Percentiles rank a stretch among this genome's conserved stretches.
Conservation (phyloP, 2,329 filamentous ascomycete species). For the Fusarium sp. region DNA sequence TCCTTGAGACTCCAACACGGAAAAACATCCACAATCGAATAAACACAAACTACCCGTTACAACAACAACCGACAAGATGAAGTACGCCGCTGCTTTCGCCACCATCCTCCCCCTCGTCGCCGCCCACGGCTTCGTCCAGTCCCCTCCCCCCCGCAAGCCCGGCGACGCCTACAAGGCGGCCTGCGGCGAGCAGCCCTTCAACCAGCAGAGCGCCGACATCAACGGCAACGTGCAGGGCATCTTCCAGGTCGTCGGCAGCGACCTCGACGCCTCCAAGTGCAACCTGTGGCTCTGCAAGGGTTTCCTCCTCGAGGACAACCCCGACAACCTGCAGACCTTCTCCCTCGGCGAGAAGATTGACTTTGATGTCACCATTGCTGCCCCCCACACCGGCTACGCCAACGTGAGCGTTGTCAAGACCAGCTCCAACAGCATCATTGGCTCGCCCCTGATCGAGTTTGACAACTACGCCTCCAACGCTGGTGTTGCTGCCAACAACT, state of each 20-base stretch:
- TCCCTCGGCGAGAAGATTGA: constrained; percentile 60
- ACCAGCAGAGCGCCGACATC: constrained; percentile 53
- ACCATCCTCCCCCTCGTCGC: constrained; percentile 53
- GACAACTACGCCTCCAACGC: constrained; percentile 67
- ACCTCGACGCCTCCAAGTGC: constrained; percentile 50
- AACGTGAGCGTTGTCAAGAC: constrained; percentile 74
- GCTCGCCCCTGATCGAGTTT: constrained; percentile 68
- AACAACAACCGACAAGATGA: constrained; percentile 42
- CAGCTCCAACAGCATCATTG: constrained; percentile 66
- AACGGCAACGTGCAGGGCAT: constrained; percentile 59
- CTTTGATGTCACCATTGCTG: constrained; percentile 59
- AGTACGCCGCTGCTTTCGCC: constrained; percentile 43
- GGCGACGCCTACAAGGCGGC: constrained; percentile 61
- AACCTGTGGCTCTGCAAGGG: constrained; percentile 65
- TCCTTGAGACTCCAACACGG: constrained; percentile 46
- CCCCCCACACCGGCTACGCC: constrained; percentile 62
- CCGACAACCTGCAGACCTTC: constrained; percentile 60
- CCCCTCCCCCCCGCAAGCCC: constrained; percentile 58
- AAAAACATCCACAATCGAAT: constrained; percentile 4
- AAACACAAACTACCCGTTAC: constrained; percentile 3
- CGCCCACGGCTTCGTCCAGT: constrained; percentile 62
- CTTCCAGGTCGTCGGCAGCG: constrained; percentile 49
- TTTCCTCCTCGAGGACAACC: constrained; percentile 63
- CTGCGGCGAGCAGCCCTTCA: constrained; percentile 60
- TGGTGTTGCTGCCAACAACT: constrained; percentile 59